Evolutionary conservation across 2,329 filamentous ascomycete species (phyloP), one percentile per base, ranked within the genome.

Genomic region (Fusarium sp.): DNA sequence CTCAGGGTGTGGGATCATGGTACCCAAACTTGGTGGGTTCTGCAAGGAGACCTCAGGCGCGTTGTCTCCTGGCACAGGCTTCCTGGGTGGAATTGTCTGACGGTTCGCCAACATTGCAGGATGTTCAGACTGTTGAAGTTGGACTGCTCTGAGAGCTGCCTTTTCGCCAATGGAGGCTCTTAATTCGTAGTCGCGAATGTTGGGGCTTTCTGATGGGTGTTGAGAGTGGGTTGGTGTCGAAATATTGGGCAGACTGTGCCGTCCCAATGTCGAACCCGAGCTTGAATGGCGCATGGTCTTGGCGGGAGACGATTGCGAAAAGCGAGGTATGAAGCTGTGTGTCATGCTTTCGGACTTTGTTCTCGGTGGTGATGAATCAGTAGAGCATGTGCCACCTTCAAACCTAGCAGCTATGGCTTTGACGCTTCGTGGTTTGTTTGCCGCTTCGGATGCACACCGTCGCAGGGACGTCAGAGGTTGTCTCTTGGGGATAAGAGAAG

Each of bases 401-500:
- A 89, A 89, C 76, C 85, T 83, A 38, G 88, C 88, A 5, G 88
- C 85, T 82, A 90, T 88, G 3, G 86, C 86, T 73, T 81, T 87
- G 14, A 89, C 87, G 4, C 81, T 79, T 22, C 78, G 77, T 68
- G 65, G 71, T 25, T 80, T 85, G 27, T 64, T 78, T 6, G 76
- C 66, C 1, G 69, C 69, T 9, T 72, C 73, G 3, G 73, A 67
- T 38, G 76, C 59, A 16, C 69, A 76, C 38, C 76, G 74, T 4
- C 71, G 65, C 8, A 66, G 58, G 5, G 61, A 57, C 1, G 62
- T 54, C 9, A 59, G 64, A 14, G 54, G 66, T 14, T 73, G 65
- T 20, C 74, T 69, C 16, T 62, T 75, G 4, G 74, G 60, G 6
- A 71, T 18, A 54, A 54, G 18, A 4, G 50, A 63, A 27, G 47